phyloP scores from a whole-genome alignment of 306 rosid genomes.

The Canavalia ensiformis region DNA sequence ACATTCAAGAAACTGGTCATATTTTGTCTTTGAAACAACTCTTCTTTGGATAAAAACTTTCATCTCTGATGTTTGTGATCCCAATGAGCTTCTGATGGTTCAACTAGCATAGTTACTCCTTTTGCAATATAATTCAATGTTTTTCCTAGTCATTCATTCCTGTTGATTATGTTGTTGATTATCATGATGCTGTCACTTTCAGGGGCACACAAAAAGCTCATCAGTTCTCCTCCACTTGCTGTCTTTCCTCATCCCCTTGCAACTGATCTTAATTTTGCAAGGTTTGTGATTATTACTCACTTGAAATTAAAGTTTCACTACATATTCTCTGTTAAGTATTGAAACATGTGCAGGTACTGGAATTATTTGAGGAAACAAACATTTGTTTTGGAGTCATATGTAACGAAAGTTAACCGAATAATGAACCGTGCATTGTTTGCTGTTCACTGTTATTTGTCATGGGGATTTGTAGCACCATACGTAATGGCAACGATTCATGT shows the following conservation, averaged over 20 bases:
- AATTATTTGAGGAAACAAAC: constrained; percentile 99
- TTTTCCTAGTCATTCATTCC: constrained; percentile 13
- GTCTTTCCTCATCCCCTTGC: constrained; percentile 99
- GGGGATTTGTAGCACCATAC: constrained; percentile 94
- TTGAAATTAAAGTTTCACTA: constrained; percentile 1
- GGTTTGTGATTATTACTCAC: constrained; percentile 64
- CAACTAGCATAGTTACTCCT: background rate
- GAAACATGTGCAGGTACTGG: constrained; percentile 80
- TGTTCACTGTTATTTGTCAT: constrained; percentile 86
- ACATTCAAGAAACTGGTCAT: too few relatives aligned
- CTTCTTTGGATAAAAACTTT: background rate
- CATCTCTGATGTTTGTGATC: background rate
- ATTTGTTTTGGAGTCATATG: constrained; percentile 95
- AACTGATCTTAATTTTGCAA: constrained; percentile 90
- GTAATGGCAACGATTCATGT: constrained; percentile 78
- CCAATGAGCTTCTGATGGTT: background rate
- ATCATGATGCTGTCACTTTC: constrained; percentile 46
- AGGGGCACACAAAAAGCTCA: constrained; percentile 94
- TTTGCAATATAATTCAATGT: background rate
- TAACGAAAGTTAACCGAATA: constrained; percentile 74
- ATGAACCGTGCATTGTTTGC: constrained; percentile 96
- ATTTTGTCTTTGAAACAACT: background rate
- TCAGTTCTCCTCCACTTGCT: constrained; percentile 93
- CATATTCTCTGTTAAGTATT: constrained; percentile 42
- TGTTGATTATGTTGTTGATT: constrained; percentile 41